These are phyloP conservation scores for Cordyceps cicadae DNA, from an alignment of 2,329 filamentous ascomycete species.

Conservation along the genomic window DNA sequence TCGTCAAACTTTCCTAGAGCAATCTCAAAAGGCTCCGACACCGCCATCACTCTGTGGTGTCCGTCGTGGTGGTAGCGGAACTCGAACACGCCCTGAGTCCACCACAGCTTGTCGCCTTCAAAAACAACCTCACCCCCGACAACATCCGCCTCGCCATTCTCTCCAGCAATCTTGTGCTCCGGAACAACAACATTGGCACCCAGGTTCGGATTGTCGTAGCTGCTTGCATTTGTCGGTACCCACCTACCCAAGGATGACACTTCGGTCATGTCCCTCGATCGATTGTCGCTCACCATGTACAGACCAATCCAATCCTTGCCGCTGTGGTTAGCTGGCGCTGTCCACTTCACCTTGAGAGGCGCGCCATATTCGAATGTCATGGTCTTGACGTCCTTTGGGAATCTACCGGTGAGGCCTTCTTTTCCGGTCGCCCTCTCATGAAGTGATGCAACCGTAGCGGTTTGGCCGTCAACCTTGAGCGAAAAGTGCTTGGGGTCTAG, in stretches of 20 bases:
- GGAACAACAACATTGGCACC: conserved; percentile 68
- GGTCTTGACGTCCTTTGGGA: conserved; percentile 63
- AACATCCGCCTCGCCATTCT: conserved; percentile 48
- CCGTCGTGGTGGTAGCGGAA: conserved; percentile 95
- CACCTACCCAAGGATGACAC: conserved; percentile 83
- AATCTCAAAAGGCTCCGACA: conserved; percentile 89
- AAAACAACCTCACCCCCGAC: conserved; percentile 80
- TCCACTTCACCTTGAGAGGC: conserved; percentile 85
- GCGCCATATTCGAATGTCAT: conserved; percentile 81
- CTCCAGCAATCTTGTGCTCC: conserved; percentile 50
- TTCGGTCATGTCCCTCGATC: conserved; percentile 73
- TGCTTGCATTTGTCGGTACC: conserved; percentile 69
- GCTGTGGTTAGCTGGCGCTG: conserved; percentile 76
- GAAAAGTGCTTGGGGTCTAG: conserved; percentile 74
- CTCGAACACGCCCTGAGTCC: conserved; percentile 93
- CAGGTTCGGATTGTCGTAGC: conserved; percentile 66
- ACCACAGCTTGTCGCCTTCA: conserved; percentile 89
- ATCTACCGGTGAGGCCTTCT: conserved; percentile 62
- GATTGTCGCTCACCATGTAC: conserved; percentile 93
- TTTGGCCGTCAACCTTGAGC: conserved; percentile 62
- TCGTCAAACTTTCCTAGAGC: conserved; percentile 72
- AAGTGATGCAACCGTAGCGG: conserved; percentile 39
- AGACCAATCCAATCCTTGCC: conserved; percentile 93
- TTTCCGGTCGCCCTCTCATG: conserved; percentile 59
- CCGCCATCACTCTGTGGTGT: conserved; percentile 85